Evolutionary conservation across 768 basidiomycete species (phyloP).

Genomic region (Rhizopogon salebrosus): DNA sequence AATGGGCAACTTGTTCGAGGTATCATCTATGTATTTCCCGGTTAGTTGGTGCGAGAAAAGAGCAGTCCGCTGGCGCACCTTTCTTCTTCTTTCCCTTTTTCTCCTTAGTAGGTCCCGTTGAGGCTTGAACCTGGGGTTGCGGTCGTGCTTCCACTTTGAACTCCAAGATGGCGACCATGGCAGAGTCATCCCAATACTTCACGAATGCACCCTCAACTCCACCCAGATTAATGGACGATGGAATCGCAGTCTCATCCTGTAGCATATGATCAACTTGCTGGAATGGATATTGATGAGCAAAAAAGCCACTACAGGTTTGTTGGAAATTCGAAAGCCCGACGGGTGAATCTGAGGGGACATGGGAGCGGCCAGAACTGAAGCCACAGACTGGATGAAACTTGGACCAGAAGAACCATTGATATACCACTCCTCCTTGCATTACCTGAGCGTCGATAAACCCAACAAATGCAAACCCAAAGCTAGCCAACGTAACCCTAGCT

Average conservation of each 20-base stretch:
- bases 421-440: slow-evolving; percentile 6
- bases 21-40: slow-evolving; percentile 27
- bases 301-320: slow-evolving; percentile 89
- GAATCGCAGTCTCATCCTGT: slow-evolving; percentile 72
- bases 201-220: slow-evolving; percentile 72
- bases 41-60: not conserved
- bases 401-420: slow-evolving; percentile 5
- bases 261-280: slow-evolving; percentile 72
- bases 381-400: slow-evolving; percentile 57
- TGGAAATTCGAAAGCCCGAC: slow-evolving; percentile 89
- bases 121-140: slow-evolving; percentile 28
- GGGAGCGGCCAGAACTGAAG: slow-evolving; percentile 71
- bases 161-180: slow-evolving; percentile 68
- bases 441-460: slow-evolving; percentile 85
- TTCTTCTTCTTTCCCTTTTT: slow-evolving; percentile 56
- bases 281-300: slow-evolving; percentile 89
- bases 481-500: slow-evolving; percentile 72
- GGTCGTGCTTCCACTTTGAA: slow-evolving; percentile 69
- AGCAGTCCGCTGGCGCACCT: slow-evolving; percentile 28
- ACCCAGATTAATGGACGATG: slow-evolving; percentile 63
- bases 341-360: slow-evolving; percentile 88
- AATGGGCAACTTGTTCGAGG: slow-evolving; percentile 47
- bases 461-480: slow-evolving; percentile 93
- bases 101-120: slow-evolving; percentile 52
- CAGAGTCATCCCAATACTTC: slow-evolving; percentile 89